Evolutionary conservation across 2,329 filamentous ascomycete species (phyloP).

Genomic region (Apiospora malaysiana): DNA sequence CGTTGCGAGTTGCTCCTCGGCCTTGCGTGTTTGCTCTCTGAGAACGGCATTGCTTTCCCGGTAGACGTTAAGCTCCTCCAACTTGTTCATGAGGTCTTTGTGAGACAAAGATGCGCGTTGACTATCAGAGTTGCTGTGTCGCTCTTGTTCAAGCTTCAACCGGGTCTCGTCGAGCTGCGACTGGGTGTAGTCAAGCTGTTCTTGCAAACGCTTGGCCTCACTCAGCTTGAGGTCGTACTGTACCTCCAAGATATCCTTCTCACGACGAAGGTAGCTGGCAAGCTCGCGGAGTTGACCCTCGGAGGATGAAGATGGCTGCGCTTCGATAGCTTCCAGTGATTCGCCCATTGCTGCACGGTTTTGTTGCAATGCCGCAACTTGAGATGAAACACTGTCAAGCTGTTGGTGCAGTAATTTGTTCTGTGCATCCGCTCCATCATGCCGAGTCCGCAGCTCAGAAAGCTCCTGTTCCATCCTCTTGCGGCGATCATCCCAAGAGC

Average conservation of each 20-base stretch:
- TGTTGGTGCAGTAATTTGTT: conserved; percentile 92
- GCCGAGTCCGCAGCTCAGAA: conserved; percentile 74
- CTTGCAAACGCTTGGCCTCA: conserved; percentile 85
- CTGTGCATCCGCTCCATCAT: conserved; percentile 85
- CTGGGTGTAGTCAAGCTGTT: conserved; percentile 87
- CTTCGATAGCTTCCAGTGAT: conserved; percentile 58
- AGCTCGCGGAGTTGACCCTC: conserved; percentile 85
- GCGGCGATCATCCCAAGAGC: conserved; percentile 85
- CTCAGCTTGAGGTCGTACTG: conserved; percentile 89
- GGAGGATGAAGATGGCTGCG: conserved; percentile 61
- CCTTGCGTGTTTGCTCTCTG: conserved; percentile 82
- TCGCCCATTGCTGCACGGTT: conserved; percentile 61
- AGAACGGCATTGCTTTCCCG: conserved; percentile 93
- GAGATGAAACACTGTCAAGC: conserved; percentile 79
- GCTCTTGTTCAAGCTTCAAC: conserved; percentile 89
- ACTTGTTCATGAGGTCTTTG: conserved; percentile 89
- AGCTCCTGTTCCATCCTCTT: conserved; percentile 86
- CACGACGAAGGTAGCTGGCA: conserved; percentile 87
- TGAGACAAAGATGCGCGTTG: conserved; percentile 78
- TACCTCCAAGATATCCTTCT: conserved; percentile 98
- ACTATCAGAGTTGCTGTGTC: conserved; percentile 74
- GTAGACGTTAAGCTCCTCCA: conserved; percentile 95
- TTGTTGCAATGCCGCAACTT: conserved; percentile 82
- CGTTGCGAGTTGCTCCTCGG: conserved; percentile 76
- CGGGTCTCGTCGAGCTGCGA: conserved; percentile 87